Evolutionary conservation across 148 eudicot genomes (phyloP).

Genomic region (Pharnaceum exiguum): DNA sequence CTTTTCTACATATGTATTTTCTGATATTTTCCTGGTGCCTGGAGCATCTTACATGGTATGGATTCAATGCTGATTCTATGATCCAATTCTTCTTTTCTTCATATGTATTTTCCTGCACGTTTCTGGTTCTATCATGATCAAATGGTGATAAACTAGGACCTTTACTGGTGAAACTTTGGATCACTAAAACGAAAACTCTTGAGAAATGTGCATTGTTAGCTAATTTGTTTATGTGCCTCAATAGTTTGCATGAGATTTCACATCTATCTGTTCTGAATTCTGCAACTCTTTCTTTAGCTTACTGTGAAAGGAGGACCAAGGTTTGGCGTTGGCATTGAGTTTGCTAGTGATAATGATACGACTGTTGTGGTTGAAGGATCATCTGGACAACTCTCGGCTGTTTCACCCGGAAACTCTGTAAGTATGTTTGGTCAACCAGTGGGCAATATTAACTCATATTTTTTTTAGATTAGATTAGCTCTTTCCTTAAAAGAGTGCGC

Average conservation of each 20-base stretch:
- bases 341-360: conserved; percentile 46
- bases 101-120: conserved; percentile 28
- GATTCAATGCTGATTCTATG: not conserved
- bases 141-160: too few relatives aligned
- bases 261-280: not conserved
- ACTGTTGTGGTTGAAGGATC: conserved; percentile 46
- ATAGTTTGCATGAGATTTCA: not conserved
- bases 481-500: too few relatives aligned
- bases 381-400: conserved; percentile 57
- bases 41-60: conserved; percentile 48
- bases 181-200: too few relatives aligned
- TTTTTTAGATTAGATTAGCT: too few relatives aligned
- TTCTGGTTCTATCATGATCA: too few relatives aligned
- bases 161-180: too few relatives aligned
- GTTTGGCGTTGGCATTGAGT: conserved; percentile 52
- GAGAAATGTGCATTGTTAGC: too few relatives aligned
- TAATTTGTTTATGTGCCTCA: too few relatives aligned
- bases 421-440: conserved; percentile 19
- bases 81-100: not conserved
- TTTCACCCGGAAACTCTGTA: conserved; percentile 73
- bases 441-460: too few relatives aligned
- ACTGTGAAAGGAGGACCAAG: conserved; percentile 78
- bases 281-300: conserved; percentile 33
- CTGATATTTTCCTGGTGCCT: conserved; percentile 47
- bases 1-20: not conserved